Conservation (phyloP, 306 rosid genomes). For the Sicyos baderoa region DNA sequence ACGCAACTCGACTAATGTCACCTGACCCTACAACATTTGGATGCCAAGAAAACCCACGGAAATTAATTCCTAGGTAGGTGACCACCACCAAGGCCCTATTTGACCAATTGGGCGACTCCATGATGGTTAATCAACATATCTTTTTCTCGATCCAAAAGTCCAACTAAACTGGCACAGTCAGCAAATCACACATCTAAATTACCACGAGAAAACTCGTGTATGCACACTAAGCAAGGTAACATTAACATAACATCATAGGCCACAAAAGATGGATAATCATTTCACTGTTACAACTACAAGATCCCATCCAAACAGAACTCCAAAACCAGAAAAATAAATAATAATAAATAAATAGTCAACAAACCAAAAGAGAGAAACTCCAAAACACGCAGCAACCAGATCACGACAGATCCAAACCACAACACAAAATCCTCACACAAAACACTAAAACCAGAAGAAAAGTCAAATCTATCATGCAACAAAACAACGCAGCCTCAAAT, state of each 20-base stretch:
- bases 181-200: neutral
- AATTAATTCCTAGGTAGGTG: no score
- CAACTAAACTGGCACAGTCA: neutral
- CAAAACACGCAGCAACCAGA: neutral
- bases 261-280: neutral
- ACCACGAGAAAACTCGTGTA: neutral
- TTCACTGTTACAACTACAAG: neutral
- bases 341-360: neutral
- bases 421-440: neutral
- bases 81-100: no score
- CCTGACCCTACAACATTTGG: no score
- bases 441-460: neutral
- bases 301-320: neutral
- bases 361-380: no score
- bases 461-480: neutral
- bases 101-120: no score
- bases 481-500: no score
- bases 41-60: no score
- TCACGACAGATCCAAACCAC: constrained; percentile 10
- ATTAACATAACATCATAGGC: no score
- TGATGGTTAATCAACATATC: no score
- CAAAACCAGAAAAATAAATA: no score
- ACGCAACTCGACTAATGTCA: no score
- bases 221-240: neutral
- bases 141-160: neutral